These are phyloP conservation scores for Passiflora organensis DNA, from an alignment of 345 rosid genomes.

Conservation along the genomic window DNA sequence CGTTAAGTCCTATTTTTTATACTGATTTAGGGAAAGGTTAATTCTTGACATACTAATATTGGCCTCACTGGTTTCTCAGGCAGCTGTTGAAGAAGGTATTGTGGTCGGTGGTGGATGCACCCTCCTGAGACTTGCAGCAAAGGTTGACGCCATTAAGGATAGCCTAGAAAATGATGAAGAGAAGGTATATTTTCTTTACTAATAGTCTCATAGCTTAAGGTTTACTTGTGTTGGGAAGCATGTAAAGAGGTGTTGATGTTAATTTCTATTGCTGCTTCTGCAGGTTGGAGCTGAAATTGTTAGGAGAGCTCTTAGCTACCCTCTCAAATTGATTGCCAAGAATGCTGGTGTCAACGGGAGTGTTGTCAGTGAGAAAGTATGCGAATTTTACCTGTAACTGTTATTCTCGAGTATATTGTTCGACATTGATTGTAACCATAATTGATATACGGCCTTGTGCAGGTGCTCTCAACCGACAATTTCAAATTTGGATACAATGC, in stretches of 20 bases:
- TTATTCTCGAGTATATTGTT: not conserved
- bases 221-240: not conserved
- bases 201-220: not conserved
- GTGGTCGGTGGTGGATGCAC: conserved; percentile 58
- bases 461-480: conserved; percentile 78
- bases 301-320: conserved; percentile 85
- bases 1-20: not conserved
- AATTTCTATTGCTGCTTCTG: conserved; percentile 1
- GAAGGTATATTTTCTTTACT: conserved; percentile 47
- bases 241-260: not conserved
- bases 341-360: conserved; percentile 96
- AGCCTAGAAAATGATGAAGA: conserved; percentile 80
- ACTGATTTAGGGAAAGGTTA: not conserved
- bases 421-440: not conserved
- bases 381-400: not conserved
- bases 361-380: conserved; percentile 83
- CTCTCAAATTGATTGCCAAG: conserved; percentile 86
- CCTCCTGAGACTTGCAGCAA: conserved; percentile 22
- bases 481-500: conserved; percentile 79
- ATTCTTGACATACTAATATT: too few relatives aligned
- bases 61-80: conserved; percentile 11
- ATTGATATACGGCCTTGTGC: conserved; percentile 2
- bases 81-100: conserved; percentile 61
- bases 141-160: conserved; percentile 45
- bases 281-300: conserved; percentile 97